Evolutionary conservation across 1,284 basidiomycete genomes (phyloP), one percentile per base, ranked within the genome.

Genomic region (Fomes fomentarius): DNA sequence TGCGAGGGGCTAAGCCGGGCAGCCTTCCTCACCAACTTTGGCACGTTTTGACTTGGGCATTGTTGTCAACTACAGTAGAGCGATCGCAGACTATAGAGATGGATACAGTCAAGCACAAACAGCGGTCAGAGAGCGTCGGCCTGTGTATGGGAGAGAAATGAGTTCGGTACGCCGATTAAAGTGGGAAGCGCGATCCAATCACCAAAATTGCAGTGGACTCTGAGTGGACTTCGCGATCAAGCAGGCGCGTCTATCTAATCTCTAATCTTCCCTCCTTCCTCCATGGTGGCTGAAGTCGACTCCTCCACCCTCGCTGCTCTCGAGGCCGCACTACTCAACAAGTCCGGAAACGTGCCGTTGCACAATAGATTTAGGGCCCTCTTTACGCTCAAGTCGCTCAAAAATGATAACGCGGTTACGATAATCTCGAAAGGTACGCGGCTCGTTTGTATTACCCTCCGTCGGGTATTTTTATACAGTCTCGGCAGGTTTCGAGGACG

Each of bases 301-400:
- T 33, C 58, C 21, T 60, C 63, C 52, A 63, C 65, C 51, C 68
- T 66, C 63, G 65, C 71, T 50, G 73, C 75, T 22, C 83, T 94
- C 60, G 82, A 89, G 68, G 77, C 79, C 30, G 81, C 82, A 15
- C 82, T 97, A 42, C 84, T 96, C 69, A 96, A 96, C 71, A 81
- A 73, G 19, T 76, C 85, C 1, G 87, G 89, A 49, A 77, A 82
- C 51, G 84, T 88, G 0, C 85, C 91, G 2, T 81, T 99, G 17
- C 94, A 97, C 66, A 89, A 90, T 66, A 81, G 96, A 49, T 99
- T 98, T 69, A 79, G 97, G 37, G 88, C 96, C 0, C 77, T 99
- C 8, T 99, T 99, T 73, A 93, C 96, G 34, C 78, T 99, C 57
- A 98, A 97, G 72, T 85, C 91, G 1, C 75, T 99, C 40, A 87